Base-by-base conservation (phyloP, 2,329 filamentous ascomycete species). In the Dichotomopilus funicola region DNA sequence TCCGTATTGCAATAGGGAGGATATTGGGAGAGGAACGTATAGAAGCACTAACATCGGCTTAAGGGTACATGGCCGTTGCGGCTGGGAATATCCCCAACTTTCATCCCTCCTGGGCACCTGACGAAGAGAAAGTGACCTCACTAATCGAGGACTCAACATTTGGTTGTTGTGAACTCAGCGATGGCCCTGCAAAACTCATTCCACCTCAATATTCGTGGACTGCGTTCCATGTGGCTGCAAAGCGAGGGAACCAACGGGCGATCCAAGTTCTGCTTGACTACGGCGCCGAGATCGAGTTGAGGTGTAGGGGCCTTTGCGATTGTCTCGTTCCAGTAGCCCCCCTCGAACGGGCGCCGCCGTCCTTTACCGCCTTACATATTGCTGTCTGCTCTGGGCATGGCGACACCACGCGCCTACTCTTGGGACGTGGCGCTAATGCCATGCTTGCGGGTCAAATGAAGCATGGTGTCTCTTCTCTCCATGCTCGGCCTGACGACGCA, bases 301-400 rank as follows among this genome's bases (percentile, higher is more conserved):
- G 12, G 38, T 49, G 52, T 34, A 13, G 43, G 6, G 52, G 52
- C 5, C 46, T 54, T 12, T 54, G 52, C 34, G 46, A 45, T 31
- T 54, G 52, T 40, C 35, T 54, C 2, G 10, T 35, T 9, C 46
- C 52, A 4, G 42, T 11, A 12, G 10, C 19, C 10, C 19, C 27
- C 31, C 0, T 10, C 46, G 1, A 9, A 10, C 19, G 40, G 27
- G 34, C 13, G 2, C 46, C 41, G 11, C 52, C 52, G 12, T 12
- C 13, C 6, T 54, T 34, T 40, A 54, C 6, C 45, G 6, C 46
- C 2, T 49, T 49, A 35, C 52, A 54, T 27, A 13, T 54, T 4
- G 45, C 52, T 10, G 13, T 54, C 10, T 54, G 52, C 27, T 54
- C 27, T 12, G 52, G 46, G 5, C 13, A 49, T 8, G 7, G 38